Evolutionary conservation across 2,329 filamentous ascomycete species (phyloP), one percentile per base, ranked within the genome.

Genomic region (Didymella keratinophila): DNA sequence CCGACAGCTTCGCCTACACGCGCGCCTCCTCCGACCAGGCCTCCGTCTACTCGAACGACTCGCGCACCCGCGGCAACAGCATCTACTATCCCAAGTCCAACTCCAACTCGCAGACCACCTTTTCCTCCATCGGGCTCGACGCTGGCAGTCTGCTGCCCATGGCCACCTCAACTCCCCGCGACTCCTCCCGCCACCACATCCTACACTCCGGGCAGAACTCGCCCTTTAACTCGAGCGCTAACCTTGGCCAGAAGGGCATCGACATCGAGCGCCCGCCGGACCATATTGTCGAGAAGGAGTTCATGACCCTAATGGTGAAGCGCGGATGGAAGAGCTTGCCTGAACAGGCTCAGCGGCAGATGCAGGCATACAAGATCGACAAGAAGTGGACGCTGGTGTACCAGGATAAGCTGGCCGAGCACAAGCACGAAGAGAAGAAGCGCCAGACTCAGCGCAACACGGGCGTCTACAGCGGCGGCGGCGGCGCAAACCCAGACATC

Each of bases 341-440:
- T 5, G 95, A 99, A 73, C 92, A 97, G 80, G 95, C 95, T 28
- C 87, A 90, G 67, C 86, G 94, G 61, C 95, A 98, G 81, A 98
- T 99, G 94, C 86, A 95, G 79, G 93, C 93, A 36, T 98, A 99
- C 75, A 92, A 93, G 14, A 86, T 95, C 9, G 87, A 89, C 64
- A 98, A 98, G 83, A 99, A 98, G 79, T 99, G 95, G 95, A 97
- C 93, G 1, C 81, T 99, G 59, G 90, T 99, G 50, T 90, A 98
- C 76, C 94, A 99, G 78, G 95, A 99, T 79, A 89, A 92, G 62
- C 83, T 99, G 68, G 92, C 92, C 7, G 94, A 98, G 78, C 91
- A 89, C 84, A 93, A 98, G 81, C 92, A 93, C 41, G 94, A 98
- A 73, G 92, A 97, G 78, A 97, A 94, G 78, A 87, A 93, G 67